Evolutionary conservation across 2,329 filamentous ascomycete species (phyloP).

Genomic region (Fusarium sp.): DNA sequence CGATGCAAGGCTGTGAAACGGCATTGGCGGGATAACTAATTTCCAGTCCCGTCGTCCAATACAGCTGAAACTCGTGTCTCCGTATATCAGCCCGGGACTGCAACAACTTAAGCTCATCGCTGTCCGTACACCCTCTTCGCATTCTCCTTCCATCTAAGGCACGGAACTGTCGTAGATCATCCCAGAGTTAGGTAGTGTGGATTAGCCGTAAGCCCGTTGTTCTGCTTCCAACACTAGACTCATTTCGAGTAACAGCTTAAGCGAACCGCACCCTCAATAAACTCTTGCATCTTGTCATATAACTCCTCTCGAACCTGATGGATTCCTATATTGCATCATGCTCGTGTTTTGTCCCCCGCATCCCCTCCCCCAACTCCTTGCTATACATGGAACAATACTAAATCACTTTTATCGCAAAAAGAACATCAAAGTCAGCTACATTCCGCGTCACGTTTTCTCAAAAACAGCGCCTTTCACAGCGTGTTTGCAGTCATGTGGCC

Average conservation of each 20-base stretch:
- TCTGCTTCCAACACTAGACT: not conserved
- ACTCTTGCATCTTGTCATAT: not conserved
- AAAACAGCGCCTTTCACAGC: not conserved
- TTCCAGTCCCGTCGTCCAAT: constrained; percentile 13
- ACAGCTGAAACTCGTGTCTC: constrained; percentile 1
- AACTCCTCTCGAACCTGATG: not conserved
- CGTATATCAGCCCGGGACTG: constrained; percentile 2
- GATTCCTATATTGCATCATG: not conserved
- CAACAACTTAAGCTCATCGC: constrained; percentile 8
- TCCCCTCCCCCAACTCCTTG: constrained; percentile 35
- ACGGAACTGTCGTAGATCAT: constrained; percentile 45
- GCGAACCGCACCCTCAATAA: not conserved
- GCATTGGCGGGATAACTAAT: constrained; percentile 9
- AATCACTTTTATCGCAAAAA: constrained; percentile 19
- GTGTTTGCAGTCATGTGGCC: constrained; percentile 4
- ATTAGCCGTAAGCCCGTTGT: not conserved
- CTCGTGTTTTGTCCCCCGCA: constrained; percentile 18
- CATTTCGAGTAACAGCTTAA: not conserved
- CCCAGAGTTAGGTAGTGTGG: not conserved
- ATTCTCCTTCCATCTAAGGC: constrained; percentile 52
- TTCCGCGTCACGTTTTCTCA: not conserved
- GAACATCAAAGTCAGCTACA: not conserved
- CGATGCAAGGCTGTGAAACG: not conserved
- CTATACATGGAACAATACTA: constrained; percentile 4
- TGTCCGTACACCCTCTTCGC: constrained; percentile 16